phyloP scores from a whole-genome alignment of 768 basidiomycete genomes.

The Boletus rubroflammeus region DNA sequence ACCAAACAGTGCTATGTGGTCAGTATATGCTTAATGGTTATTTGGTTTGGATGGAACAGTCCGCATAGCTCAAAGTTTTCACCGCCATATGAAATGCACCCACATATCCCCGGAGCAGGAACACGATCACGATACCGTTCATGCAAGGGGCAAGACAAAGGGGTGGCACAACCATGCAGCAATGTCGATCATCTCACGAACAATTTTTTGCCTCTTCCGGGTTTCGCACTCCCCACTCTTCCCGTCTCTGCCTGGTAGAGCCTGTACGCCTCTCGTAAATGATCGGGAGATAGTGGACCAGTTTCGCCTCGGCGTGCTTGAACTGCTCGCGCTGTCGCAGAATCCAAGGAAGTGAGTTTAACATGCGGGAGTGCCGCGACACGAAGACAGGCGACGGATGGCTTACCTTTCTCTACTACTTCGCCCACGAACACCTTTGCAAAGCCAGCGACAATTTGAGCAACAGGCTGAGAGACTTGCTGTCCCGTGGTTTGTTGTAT shows the following conservation, averaged over 20 bases:
- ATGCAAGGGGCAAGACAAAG: not conserved
- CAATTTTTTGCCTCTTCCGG: slow-evolving; percentile 63
- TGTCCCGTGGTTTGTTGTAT: slow-evolving; percentile 80
- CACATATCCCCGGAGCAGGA: not conserved
- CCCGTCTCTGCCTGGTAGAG: slow-evolving; percentile 81
- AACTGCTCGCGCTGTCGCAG: slow-evolving; percentile 61
- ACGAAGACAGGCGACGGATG: not conserved
- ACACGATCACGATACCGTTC: not conserved
- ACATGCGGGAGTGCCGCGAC: not conserved
- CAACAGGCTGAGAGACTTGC: slow-evolving; percentile 82
- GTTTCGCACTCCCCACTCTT: slow-evolving; percentile 72
- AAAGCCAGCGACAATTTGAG: slow-evolving; percentile 87
- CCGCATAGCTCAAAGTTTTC: too few relatives aligned
- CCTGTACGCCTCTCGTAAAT: slow-evolving; percentile 85
- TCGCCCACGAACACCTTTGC: slow-evolving; percentile 92
- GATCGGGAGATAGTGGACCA: slow-evolving; percentile 83
- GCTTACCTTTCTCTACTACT: slow-evolving; percentile 79
- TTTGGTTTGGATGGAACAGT: too few relatives aligned
- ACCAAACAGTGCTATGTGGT: accelerated
- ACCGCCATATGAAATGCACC: too few relatives aligned
- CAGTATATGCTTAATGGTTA: too few relatives aligned
- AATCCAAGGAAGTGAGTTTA: not conserved
- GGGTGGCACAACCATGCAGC: not conserved
- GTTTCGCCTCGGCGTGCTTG: slow-evolving; percentile 68
- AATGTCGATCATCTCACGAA: slow-evolving; percentile 53